Percentiles rank a stretch among this genome's conserved stretches.
These are phyloP conservation scores for Claviceps sorghi DNA, from an alignment of 2,329 filamentous ascomycete species.

Conservation along the genomic window DNA sequence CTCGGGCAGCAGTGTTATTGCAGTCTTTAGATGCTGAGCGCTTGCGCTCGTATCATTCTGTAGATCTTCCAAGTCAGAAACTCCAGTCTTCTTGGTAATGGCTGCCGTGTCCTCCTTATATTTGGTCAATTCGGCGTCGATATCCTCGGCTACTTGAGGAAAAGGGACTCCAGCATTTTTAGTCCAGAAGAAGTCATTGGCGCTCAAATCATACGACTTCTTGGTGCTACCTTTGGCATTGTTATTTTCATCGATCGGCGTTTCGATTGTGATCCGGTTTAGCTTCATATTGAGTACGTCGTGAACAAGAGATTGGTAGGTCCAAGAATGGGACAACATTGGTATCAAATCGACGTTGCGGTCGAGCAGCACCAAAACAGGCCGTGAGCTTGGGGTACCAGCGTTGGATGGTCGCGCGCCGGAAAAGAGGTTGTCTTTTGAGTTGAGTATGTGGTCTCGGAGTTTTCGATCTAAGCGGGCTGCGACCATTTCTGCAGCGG, in stretches of 20 bases:
- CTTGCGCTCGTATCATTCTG: constrained; percentile 79
- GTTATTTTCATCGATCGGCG: constrained; percentile 62
- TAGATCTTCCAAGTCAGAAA: constrained; percentile 81
- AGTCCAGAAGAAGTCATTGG: constrained; percentile 92
- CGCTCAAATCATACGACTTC: constrained; percentile 77
- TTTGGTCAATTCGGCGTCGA: constrained; percentile 79
- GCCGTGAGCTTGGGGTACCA: constrained; percentile 57
- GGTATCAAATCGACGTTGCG: constrained; percentile 90
- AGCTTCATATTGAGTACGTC: constrained; percentile 46
- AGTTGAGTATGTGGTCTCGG: constrained; percentile 90
- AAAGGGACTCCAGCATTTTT: constrained; percentile 85
- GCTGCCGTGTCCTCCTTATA: constrained; percentile 94
- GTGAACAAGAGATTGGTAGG: constrained; percentile 70
- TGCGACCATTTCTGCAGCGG: constrained; percentile 85
- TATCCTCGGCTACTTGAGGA: constrained; percentile 90
- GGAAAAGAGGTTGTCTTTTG: constrained; percentile 94
- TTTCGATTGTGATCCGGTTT: constrained; percentile 88
- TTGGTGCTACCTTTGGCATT: constrained; percentile 63
- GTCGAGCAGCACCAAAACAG: constrained; percentile 85
- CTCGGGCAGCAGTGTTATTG: constrained; percentile 84
- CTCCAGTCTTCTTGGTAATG: constrained; percentile 88
- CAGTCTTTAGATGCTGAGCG: constrained; percentile 88
- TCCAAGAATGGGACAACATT: constrained; percentile 91
- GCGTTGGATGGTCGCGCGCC: constrained; percentile 42
- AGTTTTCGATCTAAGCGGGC: constrained; percentile 91